A percentile compares a stretch with the other conserved stretches of the same genome.
phyloP scores from a whole-genome alignment of 768 basidiomycete species.

The Tulasnella sp. region DNA sequence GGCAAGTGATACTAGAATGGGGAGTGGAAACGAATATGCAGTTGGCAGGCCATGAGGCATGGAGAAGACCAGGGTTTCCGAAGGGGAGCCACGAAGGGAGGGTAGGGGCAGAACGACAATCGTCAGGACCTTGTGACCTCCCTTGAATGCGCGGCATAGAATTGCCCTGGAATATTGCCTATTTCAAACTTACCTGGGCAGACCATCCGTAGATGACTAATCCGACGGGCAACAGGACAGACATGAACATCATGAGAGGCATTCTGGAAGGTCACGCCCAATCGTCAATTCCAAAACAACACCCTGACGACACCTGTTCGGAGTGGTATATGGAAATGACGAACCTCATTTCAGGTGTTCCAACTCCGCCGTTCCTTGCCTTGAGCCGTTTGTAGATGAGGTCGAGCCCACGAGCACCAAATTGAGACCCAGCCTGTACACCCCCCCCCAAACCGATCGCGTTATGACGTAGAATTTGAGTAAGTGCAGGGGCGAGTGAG shows the following conservation, averaged over 20 bases:
- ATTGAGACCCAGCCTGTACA: conserved; percentile 28
- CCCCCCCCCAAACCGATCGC: neutral
- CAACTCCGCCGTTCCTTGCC: conserved; percentile 51
- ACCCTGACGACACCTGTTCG: neutral
- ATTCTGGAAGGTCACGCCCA: neutral
- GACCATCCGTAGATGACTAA: conserved; percentile 70
- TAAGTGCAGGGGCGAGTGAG: neutral
- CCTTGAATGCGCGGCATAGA: neutral
- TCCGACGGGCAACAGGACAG: conserved; percentile 58
- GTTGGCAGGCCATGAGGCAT: neutral
- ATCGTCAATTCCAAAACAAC: conserved; percentile 17
- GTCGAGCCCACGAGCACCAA: conserved; percentile 58
- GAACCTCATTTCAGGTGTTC: conserved; percentile 55
- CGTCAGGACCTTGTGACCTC: neutral
- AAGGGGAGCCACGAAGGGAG: neutral
- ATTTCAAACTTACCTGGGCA: conserved; percentile 41
- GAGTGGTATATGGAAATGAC: conserved; percentile 36
- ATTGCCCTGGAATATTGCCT: neutral
- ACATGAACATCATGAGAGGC: conserved; percentile 29
- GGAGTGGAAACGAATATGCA: neutral
- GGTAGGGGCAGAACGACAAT: neutral
- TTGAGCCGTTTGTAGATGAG: conserved; percentile 51
- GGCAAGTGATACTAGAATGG: conserved; percentile 41
- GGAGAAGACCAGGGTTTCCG: neutral
- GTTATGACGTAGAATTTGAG: conserved; percentile 43